Conservation (phyloP, 495 filamentous ascomycete species). For the Glonium stellatum region DNA sequence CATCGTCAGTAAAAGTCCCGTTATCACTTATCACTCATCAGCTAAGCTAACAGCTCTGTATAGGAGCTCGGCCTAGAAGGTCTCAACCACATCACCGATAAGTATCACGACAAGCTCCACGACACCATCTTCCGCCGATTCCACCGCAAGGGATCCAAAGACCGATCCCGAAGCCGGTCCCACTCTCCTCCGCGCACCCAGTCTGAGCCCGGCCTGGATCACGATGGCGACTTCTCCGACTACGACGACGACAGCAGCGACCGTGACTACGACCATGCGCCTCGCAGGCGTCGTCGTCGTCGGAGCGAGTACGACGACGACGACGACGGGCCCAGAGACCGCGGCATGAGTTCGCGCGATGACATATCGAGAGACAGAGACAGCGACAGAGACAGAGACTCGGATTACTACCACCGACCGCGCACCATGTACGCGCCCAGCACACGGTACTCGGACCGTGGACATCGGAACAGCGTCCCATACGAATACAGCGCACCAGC, state of each 20-base stretch:
- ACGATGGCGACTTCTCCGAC: background rate
- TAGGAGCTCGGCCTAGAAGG: conserved; percentile 21
- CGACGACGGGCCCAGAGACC: background rate
- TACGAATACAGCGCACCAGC: background rate
- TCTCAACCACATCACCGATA: conserved; percentile 1
- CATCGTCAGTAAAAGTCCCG: conserved; percentile 10
- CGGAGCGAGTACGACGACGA: background rate
- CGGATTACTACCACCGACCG: background rate
- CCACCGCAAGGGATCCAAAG: background rate
- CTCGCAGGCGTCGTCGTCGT: background rate
- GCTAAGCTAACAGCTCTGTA: background rate
- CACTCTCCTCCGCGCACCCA: background rate
- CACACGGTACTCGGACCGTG: background rate
- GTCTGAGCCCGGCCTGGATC: background rate
- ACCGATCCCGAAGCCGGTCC: background rate
- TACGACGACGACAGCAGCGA: background rate
- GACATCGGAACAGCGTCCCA: background rate
- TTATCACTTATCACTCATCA: background rate
- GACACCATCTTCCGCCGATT: background rate
- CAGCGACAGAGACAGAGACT: background rate
- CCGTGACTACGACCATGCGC: background rate
- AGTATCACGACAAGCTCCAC: conserved; percentile 10
- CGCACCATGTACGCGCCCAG: background rate
- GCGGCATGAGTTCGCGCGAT: background rate
- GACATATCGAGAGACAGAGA: background rate